Conservation (phyloP, 176 grass and related monocot species). For the Metroxylon sagu region DNA sequence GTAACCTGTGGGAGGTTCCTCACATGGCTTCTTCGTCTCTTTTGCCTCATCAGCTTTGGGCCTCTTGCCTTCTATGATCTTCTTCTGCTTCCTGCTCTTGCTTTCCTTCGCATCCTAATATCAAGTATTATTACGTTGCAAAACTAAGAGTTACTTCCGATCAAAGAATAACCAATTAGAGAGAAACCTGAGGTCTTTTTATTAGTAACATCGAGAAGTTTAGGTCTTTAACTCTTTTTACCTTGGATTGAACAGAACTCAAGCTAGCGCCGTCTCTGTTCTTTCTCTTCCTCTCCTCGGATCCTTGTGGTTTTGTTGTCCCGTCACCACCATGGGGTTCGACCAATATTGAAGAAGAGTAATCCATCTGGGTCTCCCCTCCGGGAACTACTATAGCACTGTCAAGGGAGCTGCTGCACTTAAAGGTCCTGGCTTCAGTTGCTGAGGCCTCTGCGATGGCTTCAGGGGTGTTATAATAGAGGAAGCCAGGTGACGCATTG, state of each 20-base stretch:
- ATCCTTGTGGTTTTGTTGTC: not conserved
- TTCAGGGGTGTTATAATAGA: too few species aligned
- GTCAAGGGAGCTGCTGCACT: constrained; percentile 11
- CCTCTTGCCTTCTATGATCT: constrained; percentile 17
- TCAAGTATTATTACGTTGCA: too few species aligned
- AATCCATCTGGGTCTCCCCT: too few species aligned
- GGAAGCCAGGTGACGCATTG: constrained; percentile 14
- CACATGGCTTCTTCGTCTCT: not conserved
- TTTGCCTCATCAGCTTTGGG: not conserved
- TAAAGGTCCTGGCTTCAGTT: not conserved
- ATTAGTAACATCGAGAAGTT: not conserved
- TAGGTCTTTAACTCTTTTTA: constrained; percentile 7
- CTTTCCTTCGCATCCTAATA: constrained; percentile 41
- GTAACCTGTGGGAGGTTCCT: constrained; percentile 56
- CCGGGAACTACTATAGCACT: not conserved
- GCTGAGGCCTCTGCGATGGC: too few species aligned
- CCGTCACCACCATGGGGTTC: too few species aligned
- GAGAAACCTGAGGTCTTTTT: not conserved
- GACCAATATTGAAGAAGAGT: not conserved
- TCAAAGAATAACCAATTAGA: constrained; percentile 11
- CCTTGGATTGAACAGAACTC: constrained; percentile 61
- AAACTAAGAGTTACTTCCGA: not conserved
- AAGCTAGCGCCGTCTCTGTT: constrained; percentile 27
- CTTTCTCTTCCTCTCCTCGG: constrained; percentile 51
- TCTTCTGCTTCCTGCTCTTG: constrained; percentile 47